phyloP scores from a whole-genome alignment of 768 basidiomycete genomes.

The Amanita subjunquillea region DNA sequence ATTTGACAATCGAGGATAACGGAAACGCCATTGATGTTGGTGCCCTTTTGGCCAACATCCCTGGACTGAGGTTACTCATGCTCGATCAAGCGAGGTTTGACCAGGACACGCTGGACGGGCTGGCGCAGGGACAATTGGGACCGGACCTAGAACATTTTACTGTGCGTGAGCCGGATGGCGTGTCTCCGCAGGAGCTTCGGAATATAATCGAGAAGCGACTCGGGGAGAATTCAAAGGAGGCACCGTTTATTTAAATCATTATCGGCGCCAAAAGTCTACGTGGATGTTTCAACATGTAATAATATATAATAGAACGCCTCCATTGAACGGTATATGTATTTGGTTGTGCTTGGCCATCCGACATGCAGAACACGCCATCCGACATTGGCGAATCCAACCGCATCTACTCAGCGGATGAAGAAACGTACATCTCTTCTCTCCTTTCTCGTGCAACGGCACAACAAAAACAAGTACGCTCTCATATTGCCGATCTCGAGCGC shows the following conservation, averaged over 20 bases:
- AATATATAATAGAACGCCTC: no score
- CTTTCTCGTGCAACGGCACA: background rate
- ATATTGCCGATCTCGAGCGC: no score
- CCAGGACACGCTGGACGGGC: background rate
- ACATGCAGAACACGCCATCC: background rate
- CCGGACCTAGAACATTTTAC: background rate
- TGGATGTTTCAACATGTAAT: no score
- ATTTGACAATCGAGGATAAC: background rate
- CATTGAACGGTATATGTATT: no score
- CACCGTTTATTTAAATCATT: no score
- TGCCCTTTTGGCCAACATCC: background rate
- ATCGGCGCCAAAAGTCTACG: no score
- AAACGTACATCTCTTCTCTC: background rate
- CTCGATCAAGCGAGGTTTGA: background rate
- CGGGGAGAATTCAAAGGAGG: no score
- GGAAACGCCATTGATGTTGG: background rate
- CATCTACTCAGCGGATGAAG: background rate
- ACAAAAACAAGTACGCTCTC: no score
- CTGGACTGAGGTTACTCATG: background rate
- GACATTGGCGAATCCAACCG: background rate
- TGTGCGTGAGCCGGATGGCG: no score
- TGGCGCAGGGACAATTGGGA: background rate
- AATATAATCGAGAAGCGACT: no score
- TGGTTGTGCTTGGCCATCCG: no score
- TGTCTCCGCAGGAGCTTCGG: no score